Percentiles rank a stretch among this genome's conserved stretches.
phyloP scores from a whole-genome alignment of 2,329 filamentous ascomycete genomes.

The Chalara sp. region DNA sequence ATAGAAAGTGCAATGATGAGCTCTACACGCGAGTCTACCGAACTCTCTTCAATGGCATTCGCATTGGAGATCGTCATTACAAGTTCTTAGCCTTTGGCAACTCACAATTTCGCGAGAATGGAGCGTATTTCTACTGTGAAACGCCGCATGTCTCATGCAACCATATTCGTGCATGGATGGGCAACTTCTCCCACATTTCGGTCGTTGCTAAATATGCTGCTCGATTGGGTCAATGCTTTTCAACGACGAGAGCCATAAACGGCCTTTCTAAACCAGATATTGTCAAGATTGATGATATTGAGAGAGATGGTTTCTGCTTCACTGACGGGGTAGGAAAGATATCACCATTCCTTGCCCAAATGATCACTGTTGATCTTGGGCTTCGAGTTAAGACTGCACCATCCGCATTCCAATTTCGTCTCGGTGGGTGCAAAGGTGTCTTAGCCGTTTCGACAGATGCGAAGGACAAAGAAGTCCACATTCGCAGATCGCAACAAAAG shows the following conservation, averaged over 20 bases:
- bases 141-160: slow-evolving; percentile 60
- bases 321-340: slow-evolving; percentile 93
- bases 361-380: slow-evolving; percentile 66
- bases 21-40: slow-evolving; percentile 69
- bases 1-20: slow-evolving; percentile 52
- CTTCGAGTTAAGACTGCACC: slow-evolving; percentile 55
- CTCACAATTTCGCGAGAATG: slow-evolving; percentile 87
- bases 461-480: slow-evolving; percentile 61
- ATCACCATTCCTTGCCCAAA: slow-evolving; percentile 67
- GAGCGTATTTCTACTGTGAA: slow-evolving; percentile 87
- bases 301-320: slow-evolving; percentile 64
- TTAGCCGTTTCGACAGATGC: slow-evolving; percentile 68
- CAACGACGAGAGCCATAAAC: slow-evolving; percentile 74
- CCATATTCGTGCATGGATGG: slow-evolving; percentile 81
- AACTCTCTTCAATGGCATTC: slow-evolving; percentile 70
- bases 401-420: slow-evolving; percentile 84
- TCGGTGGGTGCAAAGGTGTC: slow-evolving; percentile 89
- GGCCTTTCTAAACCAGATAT: slow-evolving; percentile 50
- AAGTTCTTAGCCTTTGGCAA: slow-evolving; percentile 92
- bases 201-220: slow-evolving; percentile 87
- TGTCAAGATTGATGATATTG: slow-evolving; percentile 61
- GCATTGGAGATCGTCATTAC: slow-evolving; percentile 74
- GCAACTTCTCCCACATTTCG: slow-evolving; percentile 72
- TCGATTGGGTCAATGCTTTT: slow-evolving; percentile 89
- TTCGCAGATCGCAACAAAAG: slow-evolving; percentile 82